These are phyloP conservation scores for Pleurotus giganteus DNA, from an alignment of 768 basidiomycete genomes.

Conservation along the genomic window DNA sequence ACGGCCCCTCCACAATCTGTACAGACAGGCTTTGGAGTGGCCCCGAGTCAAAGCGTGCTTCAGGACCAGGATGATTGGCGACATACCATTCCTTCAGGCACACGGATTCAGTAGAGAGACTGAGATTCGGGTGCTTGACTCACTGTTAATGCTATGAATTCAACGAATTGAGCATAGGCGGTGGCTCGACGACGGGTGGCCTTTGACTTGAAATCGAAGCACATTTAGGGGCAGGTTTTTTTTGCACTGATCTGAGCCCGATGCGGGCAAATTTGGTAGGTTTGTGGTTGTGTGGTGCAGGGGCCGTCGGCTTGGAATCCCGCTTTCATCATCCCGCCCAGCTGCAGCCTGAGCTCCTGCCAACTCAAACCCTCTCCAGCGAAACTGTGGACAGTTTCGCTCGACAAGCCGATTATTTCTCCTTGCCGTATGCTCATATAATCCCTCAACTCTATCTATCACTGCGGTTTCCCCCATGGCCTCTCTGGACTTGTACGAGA, in stretches of 20 bases:
- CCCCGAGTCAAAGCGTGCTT: neutral
- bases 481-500: constrained; percentile 4
- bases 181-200: no score
- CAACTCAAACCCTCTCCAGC: no score
- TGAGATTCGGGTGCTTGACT: neutral
- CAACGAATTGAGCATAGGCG: constrained; percentile 7
- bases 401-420: neutral
- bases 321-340: no score
- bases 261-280: no score
- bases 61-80: neutral
- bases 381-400: neutral
- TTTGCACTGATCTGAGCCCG: no score
- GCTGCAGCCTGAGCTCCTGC: no score
- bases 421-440: neutral
- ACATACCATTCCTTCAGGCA: constrained; percentile 13
- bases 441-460: neutral
- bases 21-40: constrained; percentile 51
- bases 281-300: no score
- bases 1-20: constrained; percentile 79
- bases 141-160: neutral
- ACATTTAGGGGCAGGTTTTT: no score
- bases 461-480: neutral
- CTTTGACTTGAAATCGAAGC: neutral
- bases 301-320: no score
- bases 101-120: neutral